Evolutionary conservation across 2,329 filamentous ascomycete species (phyloP).

Genomic region (Pseudogymnoascus sp.): DNA sequence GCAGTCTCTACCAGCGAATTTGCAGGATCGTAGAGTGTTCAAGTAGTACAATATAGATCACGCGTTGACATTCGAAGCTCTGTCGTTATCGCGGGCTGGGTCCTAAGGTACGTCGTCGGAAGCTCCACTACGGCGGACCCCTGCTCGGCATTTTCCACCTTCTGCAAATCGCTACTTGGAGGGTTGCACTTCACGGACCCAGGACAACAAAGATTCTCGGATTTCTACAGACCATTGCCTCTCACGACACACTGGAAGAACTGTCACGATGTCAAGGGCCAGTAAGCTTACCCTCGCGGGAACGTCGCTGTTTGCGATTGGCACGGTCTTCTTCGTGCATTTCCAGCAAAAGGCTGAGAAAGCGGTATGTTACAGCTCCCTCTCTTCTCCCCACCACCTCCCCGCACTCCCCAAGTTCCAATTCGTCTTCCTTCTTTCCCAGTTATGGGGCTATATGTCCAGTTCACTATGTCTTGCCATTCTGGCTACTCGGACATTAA

Average conservation of each 20-base stretch:
- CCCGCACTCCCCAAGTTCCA: not conserved
- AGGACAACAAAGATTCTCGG: not conserved
- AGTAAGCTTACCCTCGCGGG: slow-evolving; percentile 77
- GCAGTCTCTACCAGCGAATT: slow-evolving; percentile 11
- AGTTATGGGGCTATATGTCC: slow-evolving; percentile 13
- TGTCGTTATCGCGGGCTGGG: slow-evolving; percentile 6
- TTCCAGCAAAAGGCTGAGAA: slow-evolving; percentile 79
- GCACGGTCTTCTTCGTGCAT: slow-evolving; percentile 79
- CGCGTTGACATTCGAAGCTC: slow-evolving; percentile 10
- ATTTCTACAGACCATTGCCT: not conserved
- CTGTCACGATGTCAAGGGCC: slow-evolving; percentile 67
- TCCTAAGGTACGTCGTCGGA: slow-evolving; percentile 13
- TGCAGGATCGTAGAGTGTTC: slow-evolving; percentile 8
- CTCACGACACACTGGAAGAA: not conserved
- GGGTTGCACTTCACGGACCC: not conserved
- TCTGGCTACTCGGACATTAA: not conserved
- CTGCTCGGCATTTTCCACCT: slow-evolving; percentile 20
- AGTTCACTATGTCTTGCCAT: not conserved
- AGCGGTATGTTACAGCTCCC: slow-evolving; percentile 47
- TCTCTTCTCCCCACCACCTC: not conserved
- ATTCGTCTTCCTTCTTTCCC: not conserved
- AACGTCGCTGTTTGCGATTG: slow-evolving; percentile 66
- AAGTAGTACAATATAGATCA: slow-evolving; percentile 15
- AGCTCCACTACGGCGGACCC: slow-evolving; percentile 19
- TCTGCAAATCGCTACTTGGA: not conserved